Base-by-base conservation (phyloP, 1,284 basidiomycete genomes). In the Anthracocystis panici-leucophaei region DNA sequence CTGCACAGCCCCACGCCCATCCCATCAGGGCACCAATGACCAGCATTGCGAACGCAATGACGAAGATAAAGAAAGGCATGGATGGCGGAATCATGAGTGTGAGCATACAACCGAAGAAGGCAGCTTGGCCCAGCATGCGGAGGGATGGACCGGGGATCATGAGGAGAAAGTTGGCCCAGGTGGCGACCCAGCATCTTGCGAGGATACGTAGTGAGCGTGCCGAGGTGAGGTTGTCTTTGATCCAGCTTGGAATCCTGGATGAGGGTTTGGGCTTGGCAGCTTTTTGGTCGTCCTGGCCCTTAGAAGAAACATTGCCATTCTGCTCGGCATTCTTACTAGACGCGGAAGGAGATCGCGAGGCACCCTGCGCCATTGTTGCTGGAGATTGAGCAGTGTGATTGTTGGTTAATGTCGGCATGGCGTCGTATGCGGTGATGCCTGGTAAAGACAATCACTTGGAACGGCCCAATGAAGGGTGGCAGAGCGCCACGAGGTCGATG, bases 1-100 rank as follows among this genome's bases (percentile, higher is more conserved):
- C 90, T 1, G 91, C 91, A 40, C 87, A 88, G 5, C 91, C 91
- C 87, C 91, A 89, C 0, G 90, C 92, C 92, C 92, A 93, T 9
- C 92, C 92, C 5, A 92, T 54, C 1, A 89, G 85, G 85, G 91
- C 87, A 0, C 92, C 92, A 63, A 89, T 21, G 2, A 89, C 80
- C 21, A 91, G 77, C 0, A 88, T 89, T 5, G 86, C 66, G 7
- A 89, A 86, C 9, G 86, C 87, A 86, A 89, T 25, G 23, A 82
- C 81, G 81, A 71, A 69, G 59, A 82, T 54, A 14, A 69, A 70
- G 44, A 75, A 67, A 4, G 84, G 80, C 65, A 84, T 79, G 18
- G 69, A 78, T 0, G 82, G 76, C 1, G 84, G 82, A 6, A 85
- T 46, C 80, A 85, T 83, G 55, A 82, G 67, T 3, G 76, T 61